Percentiles rank a stretch among this genome's conserved stretches.
Evolutionary conservation across 2,329 filamentous ascomycete genomes (phyloP).

Genomic region (Arthrinium phaeospermum): DNA sequence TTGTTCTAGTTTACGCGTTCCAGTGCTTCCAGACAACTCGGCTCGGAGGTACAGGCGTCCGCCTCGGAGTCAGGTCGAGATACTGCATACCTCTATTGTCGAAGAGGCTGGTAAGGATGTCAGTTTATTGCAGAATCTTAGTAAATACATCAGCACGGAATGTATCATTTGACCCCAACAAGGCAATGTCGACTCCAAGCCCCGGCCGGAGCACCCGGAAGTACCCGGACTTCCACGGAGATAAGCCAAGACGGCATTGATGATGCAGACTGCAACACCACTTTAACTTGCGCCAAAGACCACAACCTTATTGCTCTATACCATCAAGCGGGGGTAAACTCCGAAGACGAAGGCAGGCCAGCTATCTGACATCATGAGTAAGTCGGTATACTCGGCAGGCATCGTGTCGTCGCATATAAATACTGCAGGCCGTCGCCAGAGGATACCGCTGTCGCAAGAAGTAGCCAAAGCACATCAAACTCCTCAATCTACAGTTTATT

Average conservation of each 20-base stretch:
- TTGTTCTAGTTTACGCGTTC: neutral
- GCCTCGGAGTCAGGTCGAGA: neutral
- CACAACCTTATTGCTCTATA: neutral
- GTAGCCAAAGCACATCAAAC: neutral
- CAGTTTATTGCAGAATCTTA: neutral
- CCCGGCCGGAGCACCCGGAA: neutral
- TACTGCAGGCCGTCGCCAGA: neutral
- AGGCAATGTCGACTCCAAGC: neutral
- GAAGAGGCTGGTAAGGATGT: neutral
- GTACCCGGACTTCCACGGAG: neutral
- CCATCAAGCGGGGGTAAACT: neutral
- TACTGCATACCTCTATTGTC: neutral
- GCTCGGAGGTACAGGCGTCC: neutral
- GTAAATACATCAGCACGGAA: neutral
- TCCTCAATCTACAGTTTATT: neutral
- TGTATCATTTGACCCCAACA: neutral
- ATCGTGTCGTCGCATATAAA: neutral
- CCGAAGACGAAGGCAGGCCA: neutral
- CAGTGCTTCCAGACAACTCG: neutral
- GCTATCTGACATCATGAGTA: neutral
- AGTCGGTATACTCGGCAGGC: neutral
- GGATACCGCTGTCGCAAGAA: neutral
- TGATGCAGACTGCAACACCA: neutral
- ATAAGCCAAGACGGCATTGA: neutral
- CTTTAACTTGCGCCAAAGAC: neutral